Evolutionary conservation across 345 rosid genomes (phyloP), one percentile per base, ranked within the genome.

Genomic region (Rhizophora apiculata): DNA sequence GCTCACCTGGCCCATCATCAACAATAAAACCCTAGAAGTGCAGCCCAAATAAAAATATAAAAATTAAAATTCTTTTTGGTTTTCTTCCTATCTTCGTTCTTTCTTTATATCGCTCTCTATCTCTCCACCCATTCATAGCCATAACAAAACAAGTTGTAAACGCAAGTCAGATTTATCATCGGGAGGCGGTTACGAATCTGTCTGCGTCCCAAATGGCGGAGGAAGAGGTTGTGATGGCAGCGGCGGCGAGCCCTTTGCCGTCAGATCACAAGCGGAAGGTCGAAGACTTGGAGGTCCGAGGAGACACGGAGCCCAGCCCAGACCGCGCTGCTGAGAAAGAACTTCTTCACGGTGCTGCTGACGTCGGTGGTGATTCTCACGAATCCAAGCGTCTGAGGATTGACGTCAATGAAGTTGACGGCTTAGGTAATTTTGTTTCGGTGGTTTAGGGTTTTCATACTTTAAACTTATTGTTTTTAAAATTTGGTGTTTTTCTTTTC

Each of bases 191-290:
- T 6, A 1, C 3, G 4, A 15, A 16, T 27, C 36, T 59, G 8
- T 15, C 19, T 15, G 36, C 2, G 59, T 34, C 46, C 26, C 31
- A 43, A 46, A 89, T 89, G 93, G 84, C 89, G 62, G 96, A 85
- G 71, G 90, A 88, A 77, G 94, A 82, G 66, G 81, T 82, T 24
- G 82, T 72, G n/a, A 72, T 76, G n/a, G 63, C 64, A 52, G 76
- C 62, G 31, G 62, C 54, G 57, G 19, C 30, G 30, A 43, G 69
- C 59, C 68, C 81, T n/a, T 34, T 68, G 19, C 79, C 78, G 1
- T 24, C 76, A 63, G 94, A 92, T 81, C 87, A 79, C 78, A 92
- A 92, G 77, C 84, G 97, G 72, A 92, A 92, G 85, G 87, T 86
- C 48, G 87, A 84, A 8, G 90, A 79, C 9, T 24, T 85, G 49